Evolutionary conservation across 305 asterid genomes (phyloP).

Genomic region (Fraxinus paxiana): DNA sequence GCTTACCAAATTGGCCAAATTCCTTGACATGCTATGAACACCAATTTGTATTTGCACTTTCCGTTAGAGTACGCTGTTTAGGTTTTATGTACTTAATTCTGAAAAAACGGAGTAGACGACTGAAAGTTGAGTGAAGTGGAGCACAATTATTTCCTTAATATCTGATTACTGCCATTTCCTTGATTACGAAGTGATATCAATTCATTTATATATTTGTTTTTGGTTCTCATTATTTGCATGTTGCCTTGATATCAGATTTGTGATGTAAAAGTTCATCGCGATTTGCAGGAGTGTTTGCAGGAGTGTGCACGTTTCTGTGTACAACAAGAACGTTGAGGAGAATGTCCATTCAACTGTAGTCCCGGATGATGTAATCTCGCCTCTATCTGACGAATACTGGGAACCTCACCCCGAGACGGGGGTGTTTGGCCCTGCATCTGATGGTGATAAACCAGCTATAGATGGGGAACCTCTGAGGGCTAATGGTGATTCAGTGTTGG

Average conservation of each 20-base stretch:
- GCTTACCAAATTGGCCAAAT: neutral
- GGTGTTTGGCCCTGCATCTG: constrained; percentile 66
- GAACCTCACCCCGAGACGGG: constrained; percentile 86
- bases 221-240: neutral
- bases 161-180: neutral
- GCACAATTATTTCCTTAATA: neutral
- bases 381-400: constrained; percentile 60
- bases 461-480: constrained; percentile 21
- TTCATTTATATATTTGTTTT: neutral
- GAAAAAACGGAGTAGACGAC: neutral
- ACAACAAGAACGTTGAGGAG: constrained; percentile 71
- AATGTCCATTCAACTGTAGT: constrained; percentile 33
- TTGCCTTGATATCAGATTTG: neutral
- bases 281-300: constrained; percentile 43
- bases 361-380: constrained; percentile 53
- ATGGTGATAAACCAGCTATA: constrained; percentile 23
- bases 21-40: neutral
- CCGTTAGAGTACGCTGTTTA: neutral
- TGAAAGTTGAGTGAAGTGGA: neutral
- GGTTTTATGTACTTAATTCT: neutral
- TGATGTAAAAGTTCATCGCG: neutral
- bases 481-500: constrained; percentile 52
- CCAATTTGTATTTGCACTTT: neutral
- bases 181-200: neutral
- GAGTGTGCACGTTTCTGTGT: constrained; percentile 58